Percentiles rank a stretch among this genome's conserved stretches.
phyloP scores from a whole-genome alignment of 306 rosid species.

The Cucumis cinereus region DNA sequence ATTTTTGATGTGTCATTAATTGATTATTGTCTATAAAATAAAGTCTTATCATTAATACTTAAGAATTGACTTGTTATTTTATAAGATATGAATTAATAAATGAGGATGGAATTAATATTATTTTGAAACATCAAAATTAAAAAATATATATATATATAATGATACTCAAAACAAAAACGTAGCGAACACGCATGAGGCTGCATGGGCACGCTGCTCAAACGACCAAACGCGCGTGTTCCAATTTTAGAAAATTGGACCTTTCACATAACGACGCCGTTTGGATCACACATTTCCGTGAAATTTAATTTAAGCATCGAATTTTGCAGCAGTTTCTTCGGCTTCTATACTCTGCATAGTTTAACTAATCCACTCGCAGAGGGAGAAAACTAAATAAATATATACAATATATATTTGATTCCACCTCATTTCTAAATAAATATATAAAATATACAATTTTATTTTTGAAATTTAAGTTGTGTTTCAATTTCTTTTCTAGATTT shows the following conservation, averaged over 20 bases:
- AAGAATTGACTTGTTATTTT: background rate
- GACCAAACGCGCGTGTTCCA: background rate
- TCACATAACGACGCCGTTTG: background rate
- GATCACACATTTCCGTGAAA: background rate
- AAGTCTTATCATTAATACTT: background rate
- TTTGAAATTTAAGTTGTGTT: no score
- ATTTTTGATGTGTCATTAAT: no score
- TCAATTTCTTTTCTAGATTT: no score
- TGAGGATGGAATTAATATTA: background rate
- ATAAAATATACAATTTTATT: no score
- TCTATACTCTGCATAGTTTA: background rate
- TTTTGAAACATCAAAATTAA: background rate
- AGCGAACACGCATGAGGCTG: background rate
- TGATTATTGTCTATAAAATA: no score
- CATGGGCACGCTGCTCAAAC: slow-evolving; percentile 7
- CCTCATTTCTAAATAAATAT: no score
- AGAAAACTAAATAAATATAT: no score
- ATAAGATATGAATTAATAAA: background rate
- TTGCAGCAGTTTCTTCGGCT: background rate
- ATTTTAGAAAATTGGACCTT: background rate
- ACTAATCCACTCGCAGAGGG: background rate
- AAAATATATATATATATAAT: background rate
- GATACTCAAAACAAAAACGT: background rate
- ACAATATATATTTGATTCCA: no score
- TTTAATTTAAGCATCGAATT: background rate